A percentile compares a stretch with the other conserved stretches of the same genome.
Evolutionary conservation across 257 asterid genomes (phyloP).

Genomic region (Parsonsia alboflavescens): DNA sequence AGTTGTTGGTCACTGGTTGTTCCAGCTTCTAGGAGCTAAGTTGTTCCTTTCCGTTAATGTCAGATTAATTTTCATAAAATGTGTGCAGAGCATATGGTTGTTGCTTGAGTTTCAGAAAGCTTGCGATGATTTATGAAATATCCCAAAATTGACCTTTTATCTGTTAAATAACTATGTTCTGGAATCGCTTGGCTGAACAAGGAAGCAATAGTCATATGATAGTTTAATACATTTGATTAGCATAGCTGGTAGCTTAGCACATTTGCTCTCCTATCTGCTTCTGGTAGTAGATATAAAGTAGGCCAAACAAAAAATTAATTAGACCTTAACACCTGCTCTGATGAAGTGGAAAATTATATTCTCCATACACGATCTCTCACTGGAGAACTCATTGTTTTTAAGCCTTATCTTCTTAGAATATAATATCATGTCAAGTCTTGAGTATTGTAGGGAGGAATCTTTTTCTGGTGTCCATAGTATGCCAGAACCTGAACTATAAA

Average conservation of each 20-base stretch:
- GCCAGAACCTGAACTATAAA: slow-evolving; percentile 6
- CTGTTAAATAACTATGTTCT: neutral
- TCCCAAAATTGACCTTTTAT: neutral
- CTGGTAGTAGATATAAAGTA: neutral
- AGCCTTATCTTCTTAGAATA: neutral
- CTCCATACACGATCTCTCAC: neutral
- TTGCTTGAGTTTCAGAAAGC: neutral
- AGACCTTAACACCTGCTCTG: neutral
- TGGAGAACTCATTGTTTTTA: neutral
- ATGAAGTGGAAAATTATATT: neutral
- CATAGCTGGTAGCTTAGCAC: neutral
- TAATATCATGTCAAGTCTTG: slow-evolving; percentile 10
- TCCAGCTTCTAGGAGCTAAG: neutral
- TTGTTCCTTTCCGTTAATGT: neutral
- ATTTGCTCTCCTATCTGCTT: no score
- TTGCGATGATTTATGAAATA: neutral
- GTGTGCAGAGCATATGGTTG: neutral
- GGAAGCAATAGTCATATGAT: no score
- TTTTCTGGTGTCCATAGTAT: slow-evolving; percentile 10
- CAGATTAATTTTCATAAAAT: neutral
- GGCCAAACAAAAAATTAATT: neutral
- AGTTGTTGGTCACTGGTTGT: neutral
- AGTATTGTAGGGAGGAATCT: neutral
- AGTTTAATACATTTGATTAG: neutral
- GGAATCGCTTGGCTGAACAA: neutral